These are phyloP conservation scores for Croton laevigatus DNA, from an alignment of 441 rosid species.

Conservation along the genomic window DNA sequence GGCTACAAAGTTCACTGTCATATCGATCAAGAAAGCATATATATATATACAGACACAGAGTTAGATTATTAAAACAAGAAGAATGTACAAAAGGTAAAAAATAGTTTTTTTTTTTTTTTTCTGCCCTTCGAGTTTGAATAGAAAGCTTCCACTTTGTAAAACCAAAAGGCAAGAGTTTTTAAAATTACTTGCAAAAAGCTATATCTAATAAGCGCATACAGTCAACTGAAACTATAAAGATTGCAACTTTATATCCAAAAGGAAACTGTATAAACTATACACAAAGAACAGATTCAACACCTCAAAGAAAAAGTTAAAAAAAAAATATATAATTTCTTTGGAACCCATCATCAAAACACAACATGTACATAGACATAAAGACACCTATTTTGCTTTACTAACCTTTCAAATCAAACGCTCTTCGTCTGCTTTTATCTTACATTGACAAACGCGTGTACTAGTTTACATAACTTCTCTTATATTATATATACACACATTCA, in stretches of 20 bases:
- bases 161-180: neutral
- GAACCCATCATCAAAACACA: neutral
- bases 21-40: neutral
- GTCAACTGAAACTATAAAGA: slow-evolving; percentile 1
- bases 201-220: slow-evolving; percentile 1
- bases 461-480: neutral
- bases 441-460: neutral
- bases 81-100: neutral
- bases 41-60: neutral
- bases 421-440: neutral
- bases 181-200: neutral
- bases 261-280: neutral
- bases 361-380: neutral
- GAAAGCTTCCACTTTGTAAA: neutral
- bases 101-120: neutral
- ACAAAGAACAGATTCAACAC: neutral
- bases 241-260: slow-evolving; percentile 10
- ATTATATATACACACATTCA: slow-evolving; percentile 7
- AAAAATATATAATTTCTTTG: neutral
- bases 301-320: neutral
- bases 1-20: neutral
- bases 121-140: neutral
- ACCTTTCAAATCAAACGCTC: slow-evolving; percentile 20
- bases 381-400: slow-evolving; percentile 11
- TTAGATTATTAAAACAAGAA: neutral